Percentiles rank a stretch among this genome's conserved stretches.
phyloP scores from a whole-genome alignment of 176 grass and related monocot species.

The Rhipidocladum racemiflorum region DNA sequence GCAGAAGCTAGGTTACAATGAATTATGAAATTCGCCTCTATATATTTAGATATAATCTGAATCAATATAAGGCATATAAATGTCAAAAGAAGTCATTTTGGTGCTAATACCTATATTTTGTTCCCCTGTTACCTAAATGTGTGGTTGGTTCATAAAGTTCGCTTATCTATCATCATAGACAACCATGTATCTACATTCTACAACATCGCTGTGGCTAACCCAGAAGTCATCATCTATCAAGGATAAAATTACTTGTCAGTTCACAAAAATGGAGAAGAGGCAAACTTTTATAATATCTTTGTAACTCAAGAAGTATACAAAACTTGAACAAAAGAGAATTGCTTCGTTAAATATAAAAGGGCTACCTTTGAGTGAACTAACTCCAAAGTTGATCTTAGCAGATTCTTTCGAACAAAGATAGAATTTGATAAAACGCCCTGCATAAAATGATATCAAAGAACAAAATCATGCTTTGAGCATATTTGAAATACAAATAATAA shows the following conservation, averaged over 20 bases:
- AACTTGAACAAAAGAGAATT: slow-evolving; percentile 2
- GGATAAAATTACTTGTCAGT: neutral
- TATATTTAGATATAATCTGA: slow-evolving; percentile 10
- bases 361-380: slow-evolving; percentile 68
- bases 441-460: slow-evolving; percentile 32
- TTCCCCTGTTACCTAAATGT: neutral
- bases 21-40: neutral
- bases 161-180: slow-evolving; percentile 12
- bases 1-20: slow-evolving; percentile 9
- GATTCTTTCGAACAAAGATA: slow-evolving; percentile 73
- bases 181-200: slow-evolving; percentile 16
- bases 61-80: neutral
- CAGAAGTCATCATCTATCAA: slow-evolving; percentile 2
- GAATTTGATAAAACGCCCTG: slow-evolving; percentile 72
- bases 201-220: neutral
- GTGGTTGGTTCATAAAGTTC: neutral
- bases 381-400: slow-evolving; percentile 71
- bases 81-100: slow-evolving; percentile 7
- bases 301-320: neutral
- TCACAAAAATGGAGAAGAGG: neutral
- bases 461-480: neutral
- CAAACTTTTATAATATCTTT: neutral
- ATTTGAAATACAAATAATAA: slow-evolving; percentile 21
- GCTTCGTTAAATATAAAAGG: neutral
- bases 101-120: neutral